Evolutionary conservation across 2,329 filamentous ascomycete genomes (phyloP).

Genomic region (Aspergillus japonicus): DNA sequence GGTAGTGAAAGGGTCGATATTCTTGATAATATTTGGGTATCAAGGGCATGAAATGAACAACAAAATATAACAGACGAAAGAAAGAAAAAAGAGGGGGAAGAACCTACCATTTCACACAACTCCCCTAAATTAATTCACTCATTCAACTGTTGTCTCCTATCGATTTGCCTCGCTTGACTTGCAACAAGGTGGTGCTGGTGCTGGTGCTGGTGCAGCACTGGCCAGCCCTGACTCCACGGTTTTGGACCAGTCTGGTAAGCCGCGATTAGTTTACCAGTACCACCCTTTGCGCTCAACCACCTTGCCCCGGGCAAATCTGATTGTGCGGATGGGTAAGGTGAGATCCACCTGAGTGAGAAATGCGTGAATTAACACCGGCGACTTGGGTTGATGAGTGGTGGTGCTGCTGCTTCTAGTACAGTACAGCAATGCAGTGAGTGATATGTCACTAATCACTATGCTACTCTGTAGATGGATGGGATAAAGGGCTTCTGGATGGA

Average conservation of each 20-base stretch:
- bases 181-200: background rate
- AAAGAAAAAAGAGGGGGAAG: background rate
- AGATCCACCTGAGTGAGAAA: slow-evolving; percentile 1
- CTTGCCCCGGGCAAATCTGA: slow-evolving; percentile 16
- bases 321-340: slow-evolving; percentile 8
- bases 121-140: background rate
- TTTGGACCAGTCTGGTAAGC: slow-evolving; percentile 5
- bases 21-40: no score
- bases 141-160: background rate
- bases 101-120: background rate
- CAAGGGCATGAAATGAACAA: background rate
- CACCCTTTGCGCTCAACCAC: background rate
- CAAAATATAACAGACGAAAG: no score
- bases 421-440: no score
- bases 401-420: no score
- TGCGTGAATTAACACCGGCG: slow-evolving; percentile 11
- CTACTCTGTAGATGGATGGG: background rate
- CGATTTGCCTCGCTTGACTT: background rate
- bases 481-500: background rate
- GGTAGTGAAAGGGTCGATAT: no score
- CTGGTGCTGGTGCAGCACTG: slow-evolving; percentile 6
- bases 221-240: slow-evolving; percentile 5
- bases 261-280: slow-evolving; percentile 11
- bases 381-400: background rate
- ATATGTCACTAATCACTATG: no score